Conservation (phyloP, 352 stramenopile species). For the Saprolegnia parasitica region DNA sequence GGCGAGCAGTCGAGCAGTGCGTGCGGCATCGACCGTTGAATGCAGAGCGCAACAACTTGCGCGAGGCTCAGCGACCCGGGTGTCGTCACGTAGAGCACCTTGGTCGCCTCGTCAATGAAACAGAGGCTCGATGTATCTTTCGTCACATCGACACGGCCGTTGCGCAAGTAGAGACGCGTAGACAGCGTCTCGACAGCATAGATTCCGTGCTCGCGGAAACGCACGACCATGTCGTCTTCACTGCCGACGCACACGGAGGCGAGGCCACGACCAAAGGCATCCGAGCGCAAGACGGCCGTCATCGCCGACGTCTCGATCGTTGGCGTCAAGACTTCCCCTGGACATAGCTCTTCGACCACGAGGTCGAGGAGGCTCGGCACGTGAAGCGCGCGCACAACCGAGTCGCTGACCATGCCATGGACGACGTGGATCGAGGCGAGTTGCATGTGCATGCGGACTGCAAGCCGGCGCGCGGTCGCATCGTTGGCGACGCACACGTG, state of each 20-base stretch:
- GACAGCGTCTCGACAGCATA: conserved; percentile 45
- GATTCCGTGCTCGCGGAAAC: conserved; percentile 28
- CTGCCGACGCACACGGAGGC: not conserved
- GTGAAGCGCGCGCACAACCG: not conserved
- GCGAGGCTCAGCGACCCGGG: conserved; percentile 38
- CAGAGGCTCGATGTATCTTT: conserved; percentile 51
- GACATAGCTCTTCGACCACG: not conserved
- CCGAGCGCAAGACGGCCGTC: conserved; percentile 2
- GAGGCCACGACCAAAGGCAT: not conserved
- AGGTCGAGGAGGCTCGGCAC: conserved; percentile 1
- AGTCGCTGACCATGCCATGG: conserved; percentile 47
- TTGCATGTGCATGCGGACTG: conserved; percentile 56
- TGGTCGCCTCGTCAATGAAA: conserved; percentile 45
- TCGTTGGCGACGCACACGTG: conserved; percentile 68
- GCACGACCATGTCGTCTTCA: not conserved
- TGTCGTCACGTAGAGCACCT: conserved; percentile 52
- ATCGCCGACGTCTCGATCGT: not conserved
- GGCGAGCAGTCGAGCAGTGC: conserved; percentile 56
- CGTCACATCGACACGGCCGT: conserved; percentile 51
- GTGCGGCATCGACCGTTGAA: conserved; percentile 64
- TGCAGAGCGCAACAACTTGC: conserved; percentile 56
- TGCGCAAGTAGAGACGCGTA: conserved; percentile 54
- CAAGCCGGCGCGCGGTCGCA: conserved; percentile 34
- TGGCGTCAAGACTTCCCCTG: not conserved
- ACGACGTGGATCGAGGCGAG: conserved; percentile 58